phyloP scores from a whole-genome alignment of 805 yeast genomes.

The Dipodascus geniculatus region DNA sequence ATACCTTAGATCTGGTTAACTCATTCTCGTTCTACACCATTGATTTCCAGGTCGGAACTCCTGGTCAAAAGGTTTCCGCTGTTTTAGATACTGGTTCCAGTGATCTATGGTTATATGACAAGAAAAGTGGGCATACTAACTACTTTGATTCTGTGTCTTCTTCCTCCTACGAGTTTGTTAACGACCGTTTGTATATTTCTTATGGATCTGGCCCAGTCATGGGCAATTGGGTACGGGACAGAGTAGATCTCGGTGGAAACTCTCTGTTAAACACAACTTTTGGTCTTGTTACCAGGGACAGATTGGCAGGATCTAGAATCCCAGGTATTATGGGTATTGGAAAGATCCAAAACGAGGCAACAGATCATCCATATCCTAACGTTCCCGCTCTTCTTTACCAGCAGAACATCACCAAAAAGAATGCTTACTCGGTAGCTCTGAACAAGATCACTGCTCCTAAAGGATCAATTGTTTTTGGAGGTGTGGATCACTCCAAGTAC shows the following conservation, averaged over 20 bases:
- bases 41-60: conserved; percentile 4
- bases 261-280: not conserved
- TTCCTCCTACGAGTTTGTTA: not conserved
- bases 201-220: conserved; percentile 1
- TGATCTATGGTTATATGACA: conserved; percentile 3
- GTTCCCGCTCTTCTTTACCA: not conserved
- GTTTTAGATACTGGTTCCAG: conserved; percentile 6
- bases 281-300: not conserved
- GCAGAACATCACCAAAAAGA: conserved; percentile 27
- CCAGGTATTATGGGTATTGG: conserved; percentile 1
- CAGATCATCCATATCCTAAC: not conserved
- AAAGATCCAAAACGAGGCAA: not conserved
- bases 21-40: not conserved
- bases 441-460: conserved; percentile 18
- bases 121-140: not conserved
- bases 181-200: not conserved
- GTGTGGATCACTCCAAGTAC: not conserved
- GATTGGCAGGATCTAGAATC: not conserved
- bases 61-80: conserved; percentile 3
- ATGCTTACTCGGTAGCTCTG: conserved; percentile 34
- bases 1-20: not conserved
- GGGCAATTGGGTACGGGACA: not conserved
- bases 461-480: conserved; percentile 1
- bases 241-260: not conserved
- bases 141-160: not conserved